Base-by-base conservation (phyloP, 1,284 basidiomycete species). In the Vanrija sp. region DNA sequence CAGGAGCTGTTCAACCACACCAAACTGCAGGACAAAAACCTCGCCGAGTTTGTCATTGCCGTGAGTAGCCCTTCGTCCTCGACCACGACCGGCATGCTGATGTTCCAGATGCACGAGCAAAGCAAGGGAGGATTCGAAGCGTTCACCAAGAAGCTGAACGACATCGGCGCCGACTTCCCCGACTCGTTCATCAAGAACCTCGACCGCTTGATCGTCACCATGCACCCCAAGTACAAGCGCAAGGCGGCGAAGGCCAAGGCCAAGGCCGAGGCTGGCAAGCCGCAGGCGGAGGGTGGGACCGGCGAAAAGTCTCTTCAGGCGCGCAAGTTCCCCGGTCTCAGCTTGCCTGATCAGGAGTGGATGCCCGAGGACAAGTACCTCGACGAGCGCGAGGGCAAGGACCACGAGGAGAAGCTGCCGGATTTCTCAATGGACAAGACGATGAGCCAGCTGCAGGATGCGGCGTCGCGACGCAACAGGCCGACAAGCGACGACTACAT, bases 201-300 rank as follows among this genome's bases (percentile, higher is more conserved):
- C 45, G 95, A 98, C 78, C 87, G 96, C 25, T 83, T 98, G 56
- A 91, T 99, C 64, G 83, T 95, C 48, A 89, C 84, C 57, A 84
- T 98, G 81, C 96, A 99, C 68, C 96, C 95, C 0, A 97, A 94
- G 67, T 88, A 98, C 80, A 96, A 93, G 80, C 88, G 90, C 75
- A 84, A 81, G 67, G 64, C 75, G 60, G 70, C 78, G 18, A 82
- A 82, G 53, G 64, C 65, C 45, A 70, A 75, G 60, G 63, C 67
- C 42, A 62, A 67, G 27, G 64, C 65, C n/a, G 49, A 53, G 39
- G 64, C 49, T 31, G 50, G 50, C 41, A 66, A 58, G 51, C 41
- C 56, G 45, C 64, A 39, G 65, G 62, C 4, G 1, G 54, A 27
- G 23, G 52, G 24, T 1, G 77, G 76, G 22, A 72, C 63, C n/a